Evolutionary conservation across 2,329 filamentous ascomycete species (phyloP).

Genomic region (Penicillium expansum): DNA sequence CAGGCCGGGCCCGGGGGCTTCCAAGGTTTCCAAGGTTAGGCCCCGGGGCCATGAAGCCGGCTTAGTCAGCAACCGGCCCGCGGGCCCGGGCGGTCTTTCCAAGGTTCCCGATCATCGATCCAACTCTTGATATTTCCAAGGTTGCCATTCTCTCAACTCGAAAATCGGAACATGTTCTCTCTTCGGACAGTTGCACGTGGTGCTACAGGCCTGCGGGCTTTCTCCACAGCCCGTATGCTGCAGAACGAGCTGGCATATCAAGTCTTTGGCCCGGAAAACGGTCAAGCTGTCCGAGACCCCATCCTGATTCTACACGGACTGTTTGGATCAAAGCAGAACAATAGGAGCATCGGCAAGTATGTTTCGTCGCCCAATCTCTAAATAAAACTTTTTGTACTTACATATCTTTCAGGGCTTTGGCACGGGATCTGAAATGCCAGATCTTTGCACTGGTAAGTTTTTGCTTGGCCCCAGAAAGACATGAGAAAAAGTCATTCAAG

Average conservation of each 20-base stretch:
- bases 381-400: neutral
- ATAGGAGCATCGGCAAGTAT: slow-evolving; percentile 90
- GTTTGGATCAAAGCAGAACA: slow-evolving; percentile 95
- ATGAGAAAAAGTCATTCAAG: neutral
- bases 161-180: slow-evolving; percentile 9
- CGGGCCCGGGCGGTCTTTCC: neutral
- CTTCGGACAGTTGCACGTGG: slow-evolving; percentile 9
- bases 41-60: too few relatives aligned
- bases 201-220: slow-evolving; percentile 22
- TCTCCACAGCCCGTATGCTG: slow-evolving; percentile 32
- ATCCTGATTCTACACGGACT: slow-evolving; percentile 90
- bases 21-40: too few relatives aligned
- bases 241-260: slow-evolving; percentile 36
- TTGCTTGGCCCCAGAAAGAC: neutral
- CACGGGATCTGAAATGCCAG: slow-evolving; percentile 73
- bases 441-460: slow-evolving; percentile 73
- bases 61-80: slow-evolving; percentile 12
- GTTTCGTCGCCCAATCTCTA: slow-evolving; percentile 28
- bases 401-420: slow-evolving; percentile 57
- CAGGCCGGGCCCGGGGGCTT: too few relatives aligned
- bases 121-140: too few relatives aligned
- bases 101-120: neutral
- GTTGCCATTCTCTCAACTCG: neutral
- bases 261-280: slow-evolving; percentile 36
- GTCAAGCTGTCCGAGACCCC: slow-evolving; percentile 49